Evolutionary conservation across 345 rosid species (phyloP), one percentile per base, ranked within the genome.

Genomic region (Nasturtium officinale): DNA sequence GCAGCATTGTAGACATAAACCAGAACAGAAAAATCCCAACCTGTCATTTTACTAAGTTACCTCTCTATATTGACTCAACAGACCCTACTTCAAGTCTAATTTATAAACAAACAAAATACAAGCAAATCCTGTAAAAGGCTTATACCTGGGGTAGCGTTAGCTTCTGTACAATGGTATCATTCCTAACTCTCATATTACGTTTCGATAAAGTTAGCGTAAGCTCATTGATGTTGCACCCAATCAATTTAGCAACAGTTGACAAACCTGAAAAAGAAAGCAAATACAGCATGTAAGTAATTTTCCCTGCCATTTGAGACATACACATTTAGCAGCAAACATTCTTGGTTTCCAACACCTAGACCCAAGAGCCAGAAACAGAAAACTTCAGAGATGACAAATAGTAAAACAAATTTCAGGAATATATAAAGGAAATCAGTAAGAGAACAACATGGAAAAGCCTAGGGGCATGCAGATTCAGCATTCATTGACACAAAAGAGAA

Each of bases 181-280:
- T 90, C 42, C 91, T 85, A 78, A 89, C 98, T 84, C 77, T 87
- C 98, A 95, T 95, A 70, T 87, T 91, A 75, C 90, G 96, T 70
- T 91, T 90, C 13, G 98, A 88, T 66, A 95, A 75, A 77, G 98
- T 87, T 56, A 86, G 67, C 77, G 82, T 92, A 60, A 95, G 94
- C 40, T 85, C 88, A 20, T 16, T 83, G 73, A 76, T 67, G 60
- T 78, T 70, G 81, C 97, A 95, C 32, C 97, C 97, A 75, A 92
- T 85, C 83, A 95, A 82, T 73, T 84, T 79, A 59, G 98, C 87
- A 74, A 90, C 96, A 79, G 74, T 85, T 45, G 38, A 75, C 53
- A 95, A 80, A 78, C 90, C 97, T 95, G 85, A 58, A 68, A 7
- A 43, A 30, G 12, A 60, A 45, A 51, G 15, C 1, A 76, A 18